A percentile compares a stretch with the other conserved stretches of the same genome.
These are phyloP conservation scores for Tricholoma hemisulphureum DNA, from an alignment of 768 basidiomycete species.

Conservation along the genomic window DNA sequence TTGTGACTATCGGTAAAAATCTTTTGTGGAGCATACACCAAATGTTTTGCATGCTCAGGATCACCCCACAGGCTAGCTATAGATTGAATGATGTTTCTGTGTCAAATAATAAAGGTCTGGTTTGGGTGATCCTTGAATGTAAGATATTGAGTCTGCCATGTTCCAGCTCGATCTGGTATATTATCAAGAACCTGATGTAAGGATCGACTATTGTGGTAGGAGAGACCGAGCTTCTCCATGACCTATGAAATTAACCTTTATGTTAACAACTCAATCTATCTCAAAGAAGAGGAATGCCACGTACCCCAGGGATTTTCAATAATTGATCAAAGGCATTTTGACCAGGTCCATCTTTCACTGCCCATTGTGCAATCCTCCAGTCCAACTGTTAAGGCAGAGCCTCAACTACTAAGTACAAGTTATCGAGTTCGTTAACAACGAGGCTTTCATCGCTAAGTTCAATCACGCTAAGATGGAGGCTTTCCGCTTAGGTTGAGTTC, in stretches of 20 bases:
- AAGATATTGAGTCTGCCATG: slow-evolving; percentile 10
- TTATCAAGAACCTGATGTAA: slow-evolving; percentile 30
- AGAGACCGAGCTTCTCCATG: slow-evolving; percentile 24
- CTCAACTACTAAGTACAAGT: no score
- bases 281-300: no score
- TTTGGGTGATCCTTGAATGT: slow-evolving; percentile 21
- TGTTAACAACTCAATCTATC: no score
- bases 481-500: no score
- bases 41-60: slow-evolving; percentile 28
- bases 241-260: slow-evolving; percentile 12
- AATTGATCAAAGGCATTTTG: no score
- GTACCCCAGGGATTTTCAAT: no score
- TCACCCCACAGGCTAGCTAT: slow-evolving; percentile 34
- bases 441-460: no score
- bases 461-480: no score
- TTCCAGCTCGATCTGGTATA: slow-evolving; percentile 18
- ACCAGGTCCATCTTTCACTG: no score
- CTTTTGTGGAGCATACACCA: slow-evolving; percentile 35
- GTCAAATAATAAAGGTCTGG: slow-evolving; percentile 17
- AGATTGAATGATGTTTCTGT: slow-evolving; percentile 34
- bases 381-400: no score
- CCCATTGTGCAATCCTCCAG: no score
- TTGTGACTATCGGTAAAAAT: slow-evolving; percentile 32
- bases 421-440: no score
- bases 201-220: slow-evolving; percentile 22